phyloP scores from a whole-genome alignment of 768 basidiomycete species.

The Nevesoporus exiguus region DNA sequence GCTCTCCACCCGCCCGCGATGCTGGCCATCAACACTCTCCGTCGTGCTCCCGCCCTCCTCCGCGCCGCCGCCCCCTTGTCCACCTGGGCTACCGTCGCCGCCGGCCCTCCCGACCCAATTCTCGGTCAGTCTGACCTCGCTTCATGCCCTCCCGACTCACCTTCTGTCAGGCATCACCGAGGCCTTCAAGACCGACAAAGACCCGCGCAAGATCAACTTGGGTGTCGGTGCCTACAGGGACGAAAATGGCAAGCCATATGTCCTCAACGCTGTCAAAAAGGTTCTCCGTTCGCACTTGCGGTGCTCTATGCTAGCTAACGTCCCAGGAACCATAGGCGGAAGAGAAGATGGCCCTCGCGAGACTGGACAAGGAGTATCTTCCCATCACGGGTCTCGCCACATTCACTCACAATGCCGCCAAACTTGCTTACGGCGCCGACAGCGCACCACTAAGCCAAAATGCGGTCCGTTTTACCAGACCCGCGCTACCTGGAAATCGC shows the following conservation, averaged over 20 bases:
- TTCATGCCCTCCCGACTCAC: constrained; percentile 4
- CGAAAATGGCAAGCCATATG: constrained; percentile 91
- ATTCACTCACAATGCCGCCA: constrained; percentile 83
- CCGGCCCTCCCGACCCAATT: constrained; percentile 91
- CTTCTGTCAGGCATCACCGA: constrained; percentile 73
- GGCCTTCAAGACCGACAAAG: constrained; percentile 94
- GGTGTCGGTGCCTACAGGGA: constrained; percentile 98
- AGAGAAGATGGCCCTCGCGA: constrained; percentile 57
- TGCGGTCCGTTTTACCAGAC: constrained; percentile 50
- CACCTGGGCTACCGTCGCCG: constrained; percentile 77
- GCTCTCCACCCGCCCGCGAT: constrained; percentile 21
- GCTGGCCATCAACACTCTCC: constrained; percentile 37
- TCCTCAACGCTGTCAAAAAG: constrained; percentile 86
- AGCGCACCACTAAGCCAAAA: constrained; percentile 68
- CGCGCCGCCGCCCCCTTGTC: constrained; percentile 48
- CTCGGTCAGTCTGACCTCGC: constrained; percentile 53
- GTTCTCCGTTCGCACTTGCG: constrained; percentile 34
- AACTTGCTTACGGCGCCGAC: constrained; percentile 87
- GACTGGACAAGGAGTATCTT: constrained; percentile 92
- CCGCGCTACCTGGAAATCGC: neutral
- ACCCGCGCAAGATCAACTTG: constrained; percentile 92
- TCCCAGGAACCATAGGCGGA: constrained; percentile 56
- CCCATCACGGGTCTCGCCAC: constrained; percentile 88
- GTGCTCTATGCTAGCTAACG: neutral
- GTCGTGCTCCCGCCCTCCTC: constrained; percentile 45